Base-by-base conservation (phyloP, 768 basidiomycete genomes). In the Macrolepiota dolichaula region DNA sequence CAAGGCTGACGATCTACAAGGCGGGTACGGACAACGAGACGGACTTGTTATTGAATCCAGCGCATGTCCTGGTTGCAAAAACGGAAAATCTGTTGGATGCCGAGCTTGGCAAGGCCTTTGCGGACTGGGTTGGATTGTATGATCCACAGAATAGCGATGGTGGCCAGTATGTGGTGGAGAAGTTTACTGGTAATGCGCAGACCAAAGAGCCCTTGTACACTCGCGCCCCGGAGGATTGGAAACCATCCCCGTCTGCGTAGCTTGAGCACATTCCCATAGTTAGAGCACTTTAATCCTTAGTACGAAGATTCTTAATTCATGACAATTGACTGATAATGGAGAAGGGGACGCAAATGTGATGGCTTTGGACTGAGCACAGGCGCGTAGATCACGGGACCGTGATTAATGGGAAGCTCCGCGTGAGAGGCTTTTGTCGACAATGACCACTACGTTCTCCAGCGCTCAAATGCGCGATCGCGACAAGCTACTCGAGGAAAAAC, bases 41-140 rank as follows among this genome's bases (percentile, higher is more conserved):
- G 0, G 81, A 83, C 61, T 72, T 72, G 0, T 62, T 83, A 32
- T 74, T 84, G 27, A 85, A 82, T 60, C 83, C 83, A 0, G 82
- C 77, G 1, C 76, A 76, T 56, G 75, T 80, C 7, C 68, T 83
- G 24, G 64, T 76, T 11, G 76, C 78, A 0, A 66, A 72, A 17
- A 63, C 71, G 1, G 72, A 72, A 0, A 52, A 67, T 4, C 55
- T 63, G 4, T 60, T 55, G 19, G 64, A 78, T 49, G 35, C 67
- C 60, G 69, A 67, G 0, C 63, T 80, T 1, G 77, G 73, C 59
- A 52, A 66, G 3, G 66, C 47, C 1, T 85, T 85, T 40, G 74
- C 82, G 71, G 64, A 68, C 2, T 85, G 82, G 83, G 70, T 81
- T 10, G 67, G 70, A 4, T 36, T 60, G 22, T 60, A 60, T 29